These are phyloP conservation scores for Fraxinus dipetala DNA, from an alignment of 305 asterid genomes.

Conservation along the genomic window DNA sequence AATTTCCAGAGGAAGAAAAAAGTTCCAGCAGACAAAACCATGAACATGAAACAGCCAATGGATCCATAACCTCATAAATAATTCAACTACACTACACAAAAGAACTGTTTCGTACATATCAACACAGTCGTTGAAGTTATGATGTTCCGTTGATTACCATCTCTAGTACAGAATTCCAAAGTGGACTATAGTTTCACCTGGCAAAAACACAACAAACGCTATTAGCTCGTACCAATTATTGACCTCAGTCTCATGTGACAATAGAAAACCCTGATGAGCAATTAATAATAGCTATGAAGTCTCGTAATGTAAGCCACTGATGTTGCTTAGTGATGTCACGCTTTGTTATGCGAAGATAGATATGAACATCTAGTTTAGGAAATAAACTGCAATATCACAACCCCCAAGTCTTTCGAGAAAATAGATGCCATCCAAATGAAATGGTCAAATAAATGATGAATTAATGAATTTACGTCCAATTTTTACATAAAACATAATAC, in stretches of 20 bases:
- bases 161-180: background rate
- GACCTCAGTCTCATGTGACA: background rate
- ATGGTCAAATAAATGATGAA: background rate
- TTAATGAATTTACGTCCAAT: background rate
- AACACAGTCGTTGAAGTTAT: background rate
- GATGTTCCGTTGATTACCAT: constrained; percentile 2
- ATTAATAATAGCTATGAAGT: background rate
- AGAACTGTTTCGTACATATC: background rate
- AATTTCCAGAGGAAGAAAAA: background rate
- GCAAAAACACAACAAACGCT: constrained; percentile 7
- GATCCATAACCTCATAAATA: background rate
- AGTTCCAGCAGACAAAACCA: background rate
- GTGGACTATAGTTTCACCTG: constrained; percentile 24
- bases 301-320: background rate
- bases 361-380: background rate
- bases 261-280: constrained; percentile 1
- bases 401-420: background rate
- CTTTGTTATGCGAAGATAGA: background rate
- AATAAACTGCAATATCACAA: background rate
- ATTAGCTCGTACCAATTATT: background rate
- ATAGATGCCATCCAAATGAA: background rate
- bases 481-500: background rate
- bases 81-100: constrained; percentile 5
- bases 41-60: background rate
- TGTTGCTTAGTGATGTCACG: background rate